Conservation (phyloP, 139 green algal species). For the Volvox africanus region DNA sequence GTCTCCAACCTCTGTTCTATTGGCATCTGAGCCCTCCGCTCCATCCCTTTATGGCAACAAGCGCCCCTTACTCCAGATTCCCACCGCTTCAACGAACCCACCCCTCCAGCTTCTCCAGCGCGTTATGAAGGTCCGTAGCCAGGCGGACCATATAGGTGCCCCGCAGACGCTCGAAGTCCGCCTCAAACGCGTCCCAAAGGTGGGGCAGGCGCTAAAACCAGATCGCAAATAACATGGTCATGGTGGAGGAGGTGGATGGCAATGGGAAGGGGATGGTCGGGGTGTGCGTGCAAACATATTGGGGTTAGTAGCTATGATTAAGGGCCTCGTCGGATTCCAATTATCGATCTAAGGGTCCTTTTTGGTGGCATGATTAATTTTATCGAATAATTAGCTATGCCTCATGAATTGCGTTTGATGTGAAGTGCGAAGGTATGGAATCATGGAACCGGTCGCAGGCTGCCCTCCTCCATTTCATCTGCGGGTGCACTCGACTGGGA, state of each 20-base stretch:
- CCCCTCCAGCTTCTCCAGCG: constrained; percentile 31
- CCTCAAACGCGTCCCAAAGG: constrained; percentile 36
- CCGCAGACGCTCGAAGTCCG: constrained; percentile 31
- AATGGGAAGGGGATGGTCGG: too few species aligned
- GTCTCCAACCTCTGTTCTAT: too few species aligned
- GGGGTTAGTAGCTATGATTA: too few species aligned
- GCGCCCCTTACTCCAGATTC: not conserved
- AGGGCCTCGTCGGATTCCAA: too few species aligned
- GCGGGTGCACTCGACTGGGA: not conserved
- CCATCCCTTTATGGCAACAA: too few species aligned
- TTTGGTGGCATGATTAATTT: not conserved
- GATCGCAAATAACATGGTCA: too few species aligned
- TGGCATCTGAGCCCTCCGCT: too few species aligned
- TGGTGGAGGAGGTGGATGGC: too few species aligned
- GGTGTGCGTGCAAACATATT: too few species aligned
- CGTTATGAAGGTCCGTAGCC: constrained; percentile 19
- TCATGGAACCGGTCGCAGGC: not conserved
- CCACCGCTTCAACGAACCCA: not conserved
- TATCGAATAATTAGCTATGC: not conserved
- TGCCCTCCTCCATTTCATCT: not conserved
- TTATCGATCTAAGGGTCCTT: not conserved
- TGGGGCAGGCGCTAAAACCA: constrained; percentile 15
- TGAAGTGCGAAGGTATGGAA: not conserved
- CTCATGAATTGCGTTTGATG: not conserved
- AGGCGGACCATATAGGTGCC: constrained; percentile 22